These are phyloP conservation scores for Aspergillus aculeatus DNA, from an alignment of 2,329 filamentous ascomycete species.

Conservation along the genomic window DNA sequence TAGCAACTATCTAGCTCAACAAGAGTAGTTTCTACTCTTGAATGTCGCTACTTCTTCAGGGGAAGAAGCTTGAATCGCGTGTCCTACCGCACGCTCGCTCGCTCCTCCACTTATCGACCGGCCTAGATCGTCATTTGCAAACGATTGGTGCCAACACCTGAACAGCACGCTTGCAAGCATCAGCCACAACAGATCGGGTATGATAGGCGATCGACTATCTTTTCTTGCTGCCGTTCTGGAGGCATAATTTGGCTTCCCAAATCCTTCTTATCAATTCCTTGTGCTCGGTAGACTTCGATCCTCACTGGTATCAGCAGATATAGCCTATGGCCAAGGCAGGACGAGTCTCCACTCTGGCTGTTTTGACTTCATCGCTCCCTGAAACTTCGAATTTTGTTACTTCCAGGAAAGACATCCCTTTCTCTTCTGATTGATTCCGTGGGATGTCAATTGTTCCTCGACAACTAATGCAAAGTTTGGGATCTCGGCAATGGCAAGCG, in stretches of 20 bases:
- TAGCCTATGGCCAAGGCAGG: not conserved
- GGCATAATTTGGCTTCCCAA: not conserved
- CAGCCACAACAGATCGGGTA: not conserved
- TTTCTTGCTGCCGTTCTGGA: not conserved
- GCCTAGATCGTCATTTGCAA: not conserved
- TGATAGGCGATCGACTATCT: not conserved
- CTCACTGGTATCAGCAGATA: not conserved
- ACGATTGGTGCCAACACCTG: constrained; percentile 5
- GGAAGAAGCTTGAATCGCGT: not conserved
- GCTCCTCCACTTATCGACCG: not conserved
- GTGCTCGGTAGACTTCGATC: not conserved
- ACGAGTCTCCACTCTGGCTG: not conserved
- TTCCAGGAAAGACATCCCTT: no score
- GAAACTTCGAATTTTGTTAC: not conserved
- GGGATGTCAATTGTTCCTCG: not conserved
- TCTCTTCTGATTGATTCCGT: not conserved
- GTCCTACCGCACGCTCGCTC: not conserved
- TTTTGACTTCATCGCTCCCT: not conserved
- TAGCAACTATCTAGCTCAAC: not conserved
- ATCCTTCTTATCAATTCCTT: not conserved
- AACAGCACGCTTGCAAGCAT: not conserved
- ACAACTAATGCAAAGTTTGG: not conserved
- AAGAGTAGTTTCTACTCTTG: not conserved
- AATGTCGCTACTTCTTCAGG: not conserved
- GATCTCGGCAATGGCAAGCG: constrained; percentile 19